These are phyloP conservation scores for Backusella liffmaniae DNA, from an alignment of 192 early-diverging fungal species.

Conservation along the genomic window DNA sequence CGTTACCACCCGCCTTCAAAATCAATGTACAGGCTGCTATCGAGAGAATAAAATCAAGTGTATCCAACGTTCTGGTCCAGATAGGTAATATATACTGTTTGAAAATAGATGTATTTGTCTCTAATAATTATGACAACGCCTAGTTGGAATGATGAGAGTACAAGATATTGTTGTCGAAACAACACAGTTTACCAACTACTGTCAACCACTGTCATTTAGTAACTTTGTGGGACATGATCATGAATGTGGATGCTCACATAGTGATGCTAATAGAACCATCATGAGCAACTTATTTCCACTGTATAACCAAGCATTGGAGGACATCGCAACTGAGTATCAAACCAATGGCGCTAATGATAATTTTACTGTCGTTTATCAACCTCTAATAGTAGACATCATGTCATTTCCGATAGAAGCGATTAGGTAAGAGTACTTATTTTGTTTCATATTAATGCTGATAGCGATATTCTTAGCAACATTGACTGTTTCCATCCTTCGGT, in stretches of 20 bases:
- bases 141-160: slow-evolving; percentile 26
- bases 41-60: slow-evolving; percentile 28
- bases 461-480: slow-evolving; percentile 29
- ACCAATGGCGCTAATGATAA: background rate
- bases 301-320: slow-evolving; percentile 47
- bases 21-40: slow-evolving; percentile 29
- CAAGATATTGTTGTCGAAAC: slow-evolving; percentile 41
- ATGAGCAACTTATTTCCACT: slow-evolving; percentile 42
- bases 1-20: slow-evolving; percentile 25
- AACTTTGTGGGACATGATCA: slow-evolving; percentile 29
- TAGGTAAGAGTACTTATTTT: slow-evolving; percentile 13
- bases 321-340: slow-evolving; percentile 35
- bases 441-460: background rate
- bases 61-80: slow-evolving; percentile 51
- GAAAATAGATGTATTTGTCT: background rate
- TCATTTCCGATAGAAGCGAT: slow-evolving; percentile 43
- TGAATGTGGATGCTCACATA: slow-evolving; percentile 36
- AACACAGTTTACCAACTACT: slow-evolving; percentile 17
- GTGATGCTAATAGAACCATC: slow-evolving; percentile 28
- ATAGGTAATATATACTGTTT: slow-evolving; percentile 27
- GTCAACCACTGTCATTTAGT: slow-evolving; percentile 33
- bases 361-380: slow-evolving; percentile 54
- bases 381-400: slow-evolving; percentile 33
- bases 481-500: slow-evolving; percentile 63
- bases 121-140: background rate